Base-by-base conservation (phyloP, 2,329 filamentous ascomycete genomes). In the Cyclaneusma minus region DNA sequence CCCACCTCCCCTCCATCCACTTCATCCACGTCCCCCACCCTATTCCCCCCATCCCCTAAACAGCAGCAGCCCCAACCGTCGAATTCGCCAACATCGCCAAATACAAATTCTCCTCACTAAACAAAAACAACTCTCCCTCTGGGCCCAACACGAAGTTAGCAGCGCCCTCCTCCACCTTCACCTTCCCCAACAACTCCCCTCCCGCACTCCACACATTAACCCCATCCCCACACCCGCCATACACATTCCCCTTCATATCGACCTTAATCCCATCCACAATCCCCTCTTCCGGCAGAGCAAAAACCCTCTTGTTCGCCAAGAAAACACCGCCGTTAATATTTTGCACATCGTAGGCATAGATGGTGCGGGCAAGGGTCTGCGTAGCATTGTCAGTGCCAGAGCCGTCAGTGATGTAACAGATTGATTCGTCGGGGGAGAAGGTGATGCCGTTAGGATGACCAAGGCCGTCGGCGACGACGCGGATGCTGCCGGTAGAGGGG, bases 191-290 rank as follows among this genome's bases (percentile, higher is more conserved):
- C 11, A 64, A 37, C 3, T 41, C 51, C 1, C 64, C 65, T 1
- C 51, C 51, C 0, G 53, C 41, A 29, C 51, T 56, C 61, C 63
- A 71, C 6, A 69, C 53, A 31, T 66, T 55, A 12, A 69, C 47
- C 0, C 64, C 64, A 38, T 68, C 64, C 0, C 59, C 60, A 32
- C 60, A 64, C 0, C 59, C 63, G 14, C 56, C 54, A 44, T 65
- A 70, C 2, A 70, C 56, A 39, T 69, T 68, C 3, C 65, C 65
- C 3, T 56, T 36, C 2, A 50, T 51, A 36, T 70, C 65, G 21
- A 56, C 54, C 34, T 64, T 62, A 32, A 66, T 49, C 48, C 73
- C 72, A 35, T 78, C 72, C 0, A 71, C 68, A 3, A 68, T 50
- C 3, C 65, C 62, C 2, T 53, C 41, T 24, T 62, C 55, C 3